Evolutionary conservation across 164 flowering plant species (phyloP).

Genomic region (Taxillus chinensis): DNA sequence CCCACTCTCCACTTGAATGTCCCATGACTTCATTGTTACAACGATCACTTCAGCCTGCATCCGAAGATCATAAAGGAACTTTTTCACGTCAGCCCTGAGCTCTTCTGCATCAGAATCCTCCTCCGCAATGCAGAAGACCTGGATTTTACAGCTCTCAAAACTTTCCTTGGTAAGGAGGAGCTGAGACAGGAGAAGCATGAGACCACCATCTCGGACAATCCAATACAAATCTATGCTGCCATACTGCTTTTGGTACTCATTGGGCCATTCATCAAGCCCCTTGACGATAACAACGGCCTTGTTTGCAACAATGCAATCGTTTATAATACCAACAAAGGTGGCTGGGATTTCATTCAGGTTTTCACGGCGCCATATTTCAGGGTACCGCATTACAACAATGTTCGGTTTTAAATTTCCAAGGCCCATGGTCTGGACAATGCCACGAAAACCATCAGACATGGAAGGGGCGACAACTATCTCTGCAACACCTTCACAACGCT

Average conservation of each 20-base stretch:
- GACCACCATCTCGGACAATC: conserved; percentile 98
- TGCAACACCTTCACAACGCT: conserved; percentile 95
- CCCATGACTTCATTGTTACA: conserved; percentile 89
- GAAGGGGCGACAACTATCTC: conserved; percentile 96
- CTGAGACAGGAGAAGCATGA: conserved; percentile 97
- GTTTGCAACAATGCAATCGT: conserved; percentile 93
- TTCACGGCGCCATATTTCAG: conserved; percentile 97
- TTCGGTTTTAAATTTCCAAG: conserved; percentile 98
- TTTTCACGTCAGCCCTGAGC: conserved; percentile 85
- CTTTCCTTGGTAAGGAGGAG: conserved; percentile 88
- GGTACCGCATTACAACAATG: conserved; percentile 95
- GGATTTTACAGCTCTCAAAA: conserved; percentile 97
- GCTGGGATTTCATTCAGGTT: conserved; percentile 82
- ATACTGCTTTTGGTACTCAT: conserved; percentile 84
- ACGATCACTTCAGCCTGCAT: conserved; percentile 99
- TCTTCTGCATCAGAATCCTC: conserved; percentile 88
- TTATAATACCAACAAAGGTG: conserved; percentile 88
- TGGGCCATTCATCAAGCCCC: conserved; percentile 99
- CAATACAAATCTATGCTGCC: conserved; percentile 95
- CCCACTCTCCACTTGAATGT: conserved; percentile 43
- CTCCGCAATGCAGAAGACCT: conserved; percentile 97
- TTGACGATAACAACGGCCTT: conserved; percentile 98
- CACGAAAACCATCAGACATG: conserved; percentile 93
- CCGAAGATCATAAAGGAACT: conserved; percentile 95
- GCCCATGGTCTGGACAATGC: conserved; percentile 97